phyloP scores from a whole-genome alignment of 306 rosid species.

The Citrullus colocynthis region DNA sequence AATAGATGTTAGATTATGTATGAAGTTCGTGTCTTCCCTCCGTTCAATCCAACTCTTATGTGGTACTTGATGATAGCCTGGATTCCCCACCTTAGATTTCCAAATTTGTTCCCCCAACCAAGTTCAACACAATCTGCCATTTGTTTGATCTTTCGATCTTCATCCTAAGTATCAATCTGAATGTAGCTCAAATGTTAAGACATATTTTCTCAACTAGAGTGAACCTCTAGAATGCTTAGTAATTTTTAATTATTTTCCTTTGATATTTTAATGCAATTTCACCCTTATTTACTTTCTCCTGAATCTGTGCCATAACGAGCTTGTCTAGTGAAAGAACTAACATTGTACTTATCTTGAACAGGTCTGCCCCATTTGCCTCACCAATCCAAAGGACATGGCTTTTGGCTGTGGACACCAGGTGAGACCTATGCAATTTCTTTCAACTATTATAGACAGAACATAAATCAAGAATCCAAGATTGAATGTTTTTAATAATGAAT shows the following conservation, averaged over 20 bases:
- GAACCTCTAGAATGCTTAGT: neutral
- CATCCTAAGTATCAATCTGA: no score
- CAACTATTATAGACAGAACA: neutral
- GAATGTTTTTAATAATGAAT: neutral
- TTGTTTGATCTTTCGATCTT: neutral
- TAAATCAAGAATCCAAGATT: neutral
- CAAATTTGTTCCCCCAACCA: neutral
- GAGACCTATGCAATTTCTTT: neutral
- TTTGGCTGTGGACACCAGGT: constrained; percentile 98
- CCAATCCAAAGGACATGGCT: constrained; percentile 76
- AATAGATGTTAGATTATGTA: neutral
- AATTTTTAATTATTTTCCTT: neutral
- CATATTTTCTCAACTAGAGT: neutral
- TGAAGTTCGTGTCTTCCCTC: neutral
- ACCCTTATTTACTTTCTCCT: neutral
- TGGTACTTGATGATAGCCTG: neutral
- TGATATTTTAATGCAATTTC: neutral
- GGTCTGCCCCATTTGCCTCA: constrained; percentile 87
- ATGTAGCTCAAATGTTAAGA: neutral
- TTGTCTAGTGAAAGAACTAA: neutral
- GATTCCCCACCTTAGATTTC: neutral
- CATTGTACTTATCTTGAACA: constrained; percentile 17
- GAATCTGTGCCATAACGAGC: neutral
- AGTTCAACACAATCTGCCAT: neutral
- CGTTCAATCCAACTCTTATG: neutral